phyloP scores from a whole-genome alignment of 2,329 filamentous ascomycete species.

The Metarhizium humberi region DNA sequence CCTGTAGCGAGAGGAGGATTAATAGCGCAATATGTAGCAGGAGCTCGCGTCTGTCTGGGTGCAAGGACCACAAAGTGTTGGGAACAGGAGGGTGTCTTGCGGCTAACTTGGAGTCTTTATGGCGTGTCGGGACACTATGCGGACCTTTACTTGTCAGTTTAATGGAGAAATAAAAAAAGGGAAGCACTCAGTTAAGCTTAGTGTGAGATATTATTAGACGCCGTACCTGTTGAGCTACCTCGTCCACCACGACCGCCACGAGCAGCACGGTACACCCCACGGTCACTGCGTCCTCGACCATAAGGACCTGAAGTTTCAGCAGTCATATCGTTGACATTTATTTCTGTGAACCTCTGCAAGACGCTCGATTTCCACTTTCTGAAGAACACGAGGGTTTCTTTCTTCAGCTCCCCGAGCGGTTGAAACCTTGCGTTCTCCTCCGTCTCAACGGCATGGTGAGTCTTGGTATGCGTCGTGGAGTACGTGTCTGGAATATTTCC shows the following conservation, averaged over 20 bases:
- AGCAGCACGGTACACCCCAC: constrained; percentile 14
- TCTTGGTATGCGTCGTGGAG: constrained; percentile 15
- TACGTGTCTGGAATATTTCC: constrained; percentile 3
- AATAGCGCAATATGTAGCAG: constrained; percentile 66
- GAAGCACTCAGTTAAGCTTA: background rate
- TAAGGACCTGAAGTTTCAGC: constrained; percentile 14
- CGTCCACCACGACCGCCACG: constrained; percentile 23
- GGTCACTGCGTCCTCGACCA: constrained; percentile 22
- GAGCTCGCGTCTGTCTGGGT: constrained; percentile 52
- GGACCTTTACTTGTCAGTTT: constrained; percentile 17
- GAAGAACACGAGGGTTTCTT: constrained; percentile 61
- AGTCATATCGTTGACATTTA: constrained; percentile 40
- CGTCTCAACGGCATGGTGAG: constrained; percentile 20
- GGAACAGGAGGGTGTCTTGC: constrained; percentile 48
- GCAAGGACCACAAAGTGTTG: constrained; percentile 50
- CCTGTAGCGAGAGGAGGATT: constrained; percentile 64
- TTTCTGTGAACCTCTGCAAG: constrained; percentile 59
- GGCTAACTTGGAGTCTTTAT: constrained; percentile 37
- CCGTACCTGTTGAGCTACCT: constrained; percentile 26
- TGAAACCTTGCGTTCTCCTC: constrained; percentile 28
- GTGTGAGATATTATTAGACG: background rate
- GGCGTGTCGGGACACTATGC: constrained; percentile 29
- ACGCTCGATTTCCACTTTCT: constrained; percentile 72
- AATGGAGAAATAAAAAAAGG: background rate
- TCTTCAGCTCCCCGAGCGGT: constrained; percentile 56